These are phyloP conservation scores for Rubia tinctorum DNA, from an alignment of 305 asterid species.

Conservation along the genomic window DNA sequence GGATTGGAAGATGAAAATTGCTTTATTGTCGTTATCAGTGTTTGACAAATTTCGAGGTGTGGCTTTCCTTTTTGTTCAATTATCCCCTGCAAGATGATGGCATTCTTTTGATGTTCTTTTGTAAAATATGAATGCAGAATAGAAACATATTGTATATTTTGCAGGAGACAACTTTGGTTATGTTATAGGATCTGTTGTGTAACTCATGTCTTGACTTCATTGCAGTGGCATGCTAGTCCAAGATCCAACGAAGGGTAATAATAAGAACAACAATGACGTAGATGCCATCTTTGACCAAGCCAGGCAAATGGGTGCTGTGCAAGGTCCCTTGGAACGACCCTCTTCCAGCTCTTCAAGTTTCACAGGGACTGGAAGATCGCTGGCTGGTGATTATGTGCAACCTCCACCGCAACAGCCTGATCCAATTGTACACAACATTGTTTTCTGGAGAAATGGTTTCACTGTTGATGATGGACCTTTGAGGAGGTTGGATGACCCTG, in stretches of 20 bases:
- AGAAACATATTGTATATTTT: neutral
- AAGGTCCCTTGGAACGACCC: conserved; percentile 59
- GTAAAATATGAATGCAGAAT: neutral
- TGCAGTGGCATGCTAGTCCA: conserved; percentile 94
- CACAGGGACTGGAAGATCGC: conserved; percentile 76
- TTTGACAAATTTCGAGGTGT: neutral
- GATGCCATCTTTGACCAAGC: conserved; percentile 91
- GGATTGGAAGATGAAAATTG: neutral
- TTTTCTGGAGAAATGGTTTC: conserved; percentile 97
- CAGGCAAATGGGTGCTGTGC: conserved; percentile 69
- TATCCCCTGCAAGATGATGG: neutral
- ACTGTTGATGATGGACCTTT: conserved; percentile 86
- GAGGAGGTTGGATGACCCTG: conserved; percentile 91
- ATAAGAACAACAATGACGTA: conserved; percentile 39
- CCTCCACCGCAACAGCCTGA: conserved; percentile 66
- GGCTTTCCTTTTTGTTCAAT: neutral
- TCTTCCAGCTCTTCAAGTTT: conserved; percentile 84
- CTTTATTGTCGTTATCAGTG: no score
- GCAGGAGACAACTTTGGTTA: neutral
- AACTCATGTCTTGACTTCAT: conserved; percentile 15
- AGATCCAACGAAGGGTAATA: conserved; percentile 64
- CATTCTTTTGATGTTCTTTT: neutral
- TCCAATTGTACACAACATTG: conserved; percentile 70
- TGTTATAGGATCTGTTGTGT: conserved; percentile 7
- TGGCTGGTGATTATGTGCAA: conserved; percentile 62